Evolutionary conservation across 1,139 yeast genomes (phyloP), one percentile per base, ranked within the genome.

Genomic region (Saccharomycopsis hybrid): DNA sequence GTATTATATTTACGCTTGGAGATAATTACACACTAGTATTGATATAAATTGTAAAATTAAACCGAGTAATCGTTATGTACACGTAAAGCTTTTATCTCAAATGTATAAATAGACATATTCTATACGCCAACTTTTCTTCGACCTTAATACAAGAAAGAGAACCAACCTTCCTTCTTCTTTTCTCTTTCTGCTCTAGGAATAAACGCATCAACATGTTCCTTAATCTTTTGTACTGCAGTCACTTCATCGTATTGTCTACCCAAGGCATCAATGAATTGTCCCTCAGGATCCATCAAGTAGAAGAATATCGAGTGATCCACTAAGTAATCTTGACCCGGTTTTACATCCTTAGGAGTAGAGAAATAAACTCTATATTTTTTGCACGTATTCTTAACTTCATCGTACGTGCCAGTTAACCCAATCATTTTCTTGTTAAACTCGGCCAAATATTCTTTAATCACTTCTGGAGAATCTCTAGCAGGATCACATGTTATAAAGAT

Each of bases 221-320:
- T 74, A 60, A 92, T 86, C 67, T 85, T 85, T 44, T 76, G 79
- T n/a, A 82, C 82, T 27, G 95, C 96, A 53, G 83, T 83, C 35
- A 75, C 74, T 27, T 89, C 90, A 48, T 82, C 85, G 58, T 84
- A 88, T 60, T 90, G 92, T 63, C 95, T 81, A 44, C 98, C 98
- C 59, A 92, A 74, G 11, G 92, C 97, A 66, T 92, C 97, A 50
- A 90, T 85, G 62, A 88, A 92, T 59, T 85, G 80, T 47, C 97
- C 98, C 65, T 92, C 97, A 24, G 96, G 90, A 63, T 92, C 97
- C 95, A 92, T 88, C 59, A 92, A 73, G 63, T 92, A 92, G 67
- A 89, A 90, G 77, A 90, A 92, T 54, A 92, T 90, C 5, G 97
- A 88, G 67, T 92, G 98, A 64, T 92, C 98, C 24, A 92, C 98